Base-by-base conservation (phyloP, 257 asterid genomes). In the Marsdenia floribunda region DNA sequence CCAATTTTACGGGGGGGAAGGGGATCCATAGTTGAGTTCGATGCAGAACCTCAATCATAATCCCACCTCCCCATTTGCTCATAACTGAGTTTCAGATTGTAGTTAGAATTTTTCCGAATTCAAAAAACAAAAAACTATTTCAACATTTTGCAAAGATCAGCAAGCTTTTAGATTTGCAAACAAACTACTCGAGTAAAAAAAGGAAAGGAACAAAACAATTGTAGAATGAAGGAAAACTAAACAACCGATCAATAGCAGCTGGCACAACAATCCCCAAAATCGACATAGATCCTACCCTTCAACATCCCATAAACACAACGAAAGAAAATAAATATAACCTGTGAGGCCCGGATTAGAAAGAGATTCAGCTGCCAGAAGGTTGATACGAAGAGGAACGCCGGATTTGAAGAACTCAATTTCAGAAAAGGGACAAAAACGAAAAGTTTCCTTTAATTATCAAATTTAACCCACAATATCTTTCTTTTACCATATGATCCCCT, bases 261-360 rank as follows among this genome's bases (percentile, higher is more conserved):
- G 54, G 58, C 33, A 22, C 16, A 65, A 37, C 47, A 35, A 7
- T 5, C 38, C 24, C 44, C 16, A 44, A 26, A 64, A 44, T 42
- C 24, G 3, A 4, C 6, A 14, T 55, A 70, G 65, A 77, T 70
- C 72, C 52, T 14, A 12, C 18, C 66, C 66, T 6, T 24, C 8
- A 21, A 7, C 59, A 58, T 55, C 63, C n/a, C 0, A 0, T 6
- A 37, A 42, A 42, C 47, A 5, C 6, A 14, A 14, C 8, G 29
- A 14, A 71, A 33, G 55, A 18, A 57, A n/a, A 18, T 42, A 57
- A 40, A 4, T 38, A 21, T 53, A 60, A 70, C 72, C 80, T 50
- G 68, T 9, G 75, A 47, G 22, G 47, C 68, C 12, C 18, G 13
- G 49, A 63, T 12, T 3, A 15, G 52, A 8, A 35, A 52, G 8